Evolutionary conservation across 306 rosid genomes (phyloP).

Genomic region (Oemleria cerasiformis): DNA sequence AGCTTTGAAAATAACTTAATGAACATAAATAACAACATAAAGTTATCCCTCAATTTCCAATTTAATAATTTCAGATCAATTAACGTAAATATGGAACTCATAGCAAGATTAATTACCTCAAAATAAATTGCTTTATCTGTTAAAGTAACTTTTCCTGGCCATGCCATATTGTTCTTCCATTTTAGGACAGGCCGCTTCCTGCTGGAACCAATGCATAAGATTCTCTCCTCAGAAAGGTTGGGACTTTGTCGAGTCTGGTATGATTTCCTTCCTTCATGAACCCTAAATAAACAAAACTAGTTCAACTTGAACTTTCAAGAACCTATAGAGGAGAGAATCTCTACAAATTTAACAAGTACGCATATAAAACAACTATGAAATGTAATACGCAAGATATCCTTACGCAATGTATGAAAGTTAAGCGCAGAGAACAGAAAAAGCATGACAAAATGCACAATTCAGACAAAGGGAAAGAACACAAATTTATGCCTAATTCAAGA

Average conservation of each 20-base stretch:
- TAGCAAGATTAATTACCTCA: constrained; percentile 57
- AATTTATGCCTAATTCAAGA: background rate
- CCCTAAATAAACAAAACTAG: constrained; percentile 56
- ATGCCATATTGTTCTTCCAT: constrained; percentile 94
- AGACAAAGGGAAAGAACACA: background rate
- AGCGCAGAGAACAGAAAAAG: background rate
- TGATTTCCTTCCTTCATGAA: constrained; percentile 61
- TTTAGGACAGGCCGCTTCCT: constrained; percentile 82
- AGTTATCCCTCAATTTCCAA: background rate
- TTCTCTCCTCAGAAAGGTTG: constrained; percentile 57
- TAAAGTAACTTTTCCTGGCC: constrained; percentile 95
- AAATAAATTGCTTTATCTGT: constrained; percentile 88
- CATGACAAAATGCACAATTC: background rate
- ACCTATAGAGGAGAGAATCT: background rate
- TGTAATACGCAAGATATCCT: background rate
- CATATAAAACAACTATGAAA: background rate
- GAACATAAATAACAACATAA: background rate
- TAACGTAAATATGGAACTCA: background rate
- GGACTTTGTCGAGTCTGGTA: constrained; percentile 65
- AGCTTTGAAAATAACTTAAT: background rate
- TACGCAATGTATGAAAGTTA: background rate
- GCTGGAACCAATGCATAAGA: constrained; percentile 80
- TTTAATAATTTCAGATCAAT: background rate
- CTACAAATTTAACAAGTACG: background rate
- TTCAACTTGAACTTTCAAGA: constrained; percentile 14